Evolutionary conservation across 2,329 filamentous ascomycete genomes (phyloP).

Genomic region (Paramyrothecium sp.): DNA sequence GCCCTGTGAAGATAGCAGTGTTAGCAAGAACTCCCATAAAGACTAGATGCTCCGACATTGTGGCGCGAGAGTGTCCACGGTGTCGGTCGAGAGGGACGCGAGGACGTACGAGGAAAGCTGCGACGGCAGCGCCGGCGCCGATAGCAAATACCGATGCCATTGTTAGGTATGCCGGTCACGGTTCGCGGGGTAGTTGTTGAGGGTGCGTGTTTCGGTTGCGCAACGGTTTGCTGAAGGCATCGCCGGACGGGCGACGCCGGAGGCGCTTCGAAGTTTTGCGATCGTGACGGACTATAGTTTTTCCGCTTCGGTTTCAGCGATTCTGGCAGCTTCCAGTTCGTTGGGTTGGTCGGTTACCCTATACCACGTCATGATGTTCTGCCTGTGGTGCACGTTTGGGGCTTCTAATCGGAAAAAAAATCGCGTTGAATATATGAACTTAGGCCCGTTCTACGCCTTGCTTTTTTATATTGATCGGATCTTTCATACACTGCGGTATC

Average conservation of each 20-base stretch:
- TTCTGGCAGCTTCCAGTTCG: too few relatives aligned
- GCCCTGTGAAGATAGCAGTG: conserved; percentile 56
- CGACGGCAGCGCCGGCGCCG: conserved; percentile 48
- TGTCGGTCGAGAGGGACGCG: background rate
- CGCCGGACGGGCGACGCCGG: conserved; percentile 1
- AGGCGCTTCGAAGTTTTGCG: conserved; percentile 20
- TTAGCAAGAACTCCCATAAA: conserved; percentile 7
- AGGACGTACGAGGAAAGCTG: conserved; percentile 47
- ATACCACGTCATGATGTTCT: too few relatives aligned
- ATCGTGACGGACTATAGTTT: too few relatives aligned
- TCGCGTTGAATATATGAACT: too few relatives aligned
- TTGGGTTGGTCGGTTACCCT: background rate
- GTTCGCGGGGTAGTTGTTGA: conserved; percentile 1
- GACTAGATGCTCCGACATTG: too few relatives aligned
- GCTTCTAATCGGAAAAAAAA: too few relatives aligned
- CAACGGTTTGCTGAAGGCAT: conserved; percentile 4
- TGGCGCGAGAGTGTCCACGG: background rate
- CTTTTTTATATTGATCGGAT: too few relatives aligned
- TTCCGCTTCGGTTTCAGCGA: too few relatives aligned
- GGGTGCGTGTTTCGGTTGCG: background rate
- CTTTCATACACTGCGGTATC: too few relatives aligned
- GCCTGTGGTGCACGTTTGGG: too few relatives aligned
- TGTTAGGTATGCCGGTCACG: conserved; percentile 5
- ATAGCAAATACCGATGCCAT: conserved; percentile 45
- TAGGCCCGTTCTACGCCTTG: too few relatives aligned